A percentile compares a stretch with the other conserved stretches of the same genome.
Evolutionary conservation across 1,284 basidiomycete genomes (phyloP).

Genomic region (Trametes versicolor): DNA sequence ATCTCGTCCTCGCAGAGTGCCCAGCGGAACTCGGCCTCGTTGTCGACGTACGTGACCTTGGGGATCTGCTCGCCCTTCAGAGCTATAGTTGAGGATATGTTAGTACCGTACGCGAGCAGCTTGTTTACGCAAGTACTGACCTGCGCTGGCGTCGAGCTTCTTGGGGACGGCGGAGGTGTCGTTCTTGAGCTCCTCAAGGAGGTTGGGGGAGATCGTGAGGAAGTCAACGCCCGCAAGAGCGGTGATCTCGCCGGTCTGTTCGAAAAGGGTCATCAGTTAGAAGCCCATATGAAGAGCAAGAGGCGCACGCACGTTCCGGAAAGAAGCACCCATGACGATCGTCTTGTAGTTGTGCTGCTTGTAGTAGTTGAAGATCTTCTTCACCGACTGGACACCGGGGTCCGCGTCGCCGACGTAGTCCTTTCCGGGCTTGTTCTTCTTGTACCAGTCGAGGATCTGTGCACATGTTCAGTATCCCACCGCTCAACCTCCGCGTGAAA

Average conservation of each 20-base stretch:
- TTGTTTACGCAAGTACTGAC: conserved; percentile 51
- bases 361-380: conserved; percentile 99
- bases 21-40: conserved; percentile 98
- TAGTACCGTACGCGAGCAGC: no score
- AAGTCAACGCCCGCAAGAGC: conserved; percentile 96
- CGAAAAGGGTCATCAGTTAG: conserved; percentile 3
- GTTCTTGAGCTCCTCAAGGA: conserved; percentile 94
- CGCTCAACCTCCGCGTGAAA: neutral
- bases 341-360: conserved; percentile 99
- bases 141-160: conserved; percentile 79
- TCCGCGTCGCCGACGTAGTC: conserved; percentile 89
- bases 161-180: conserved; percentile 83
- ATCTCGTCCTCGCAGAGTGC: conserved; percentile 89
- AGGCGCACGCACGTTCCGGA: conserved; percentile 83
- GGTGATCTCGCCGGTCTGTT: conserved; percentile 89
- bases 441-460: conserved; percentile 96
- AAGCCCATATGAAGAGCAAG: conserved; percentile 18
- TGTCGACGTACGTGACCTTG: conserved; percentile 90
- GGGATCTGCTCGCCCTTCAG: conserved; percentile 68
- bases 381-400: conserved; percentile 97
- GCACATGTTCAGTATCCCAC: conserved; percentile 12
- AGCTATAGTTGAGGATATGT: conserved; percentile 46
- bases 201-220: conserved; percentile 92
- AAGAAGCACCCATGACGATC: conserved; percentile 99
- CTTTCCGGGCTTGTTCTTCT: conserved; percentile 85